Base-by-base conservation (phyloP, 2,329 filamentous ascomycete genomes). In the Diaporthe ampelina region DNA sequence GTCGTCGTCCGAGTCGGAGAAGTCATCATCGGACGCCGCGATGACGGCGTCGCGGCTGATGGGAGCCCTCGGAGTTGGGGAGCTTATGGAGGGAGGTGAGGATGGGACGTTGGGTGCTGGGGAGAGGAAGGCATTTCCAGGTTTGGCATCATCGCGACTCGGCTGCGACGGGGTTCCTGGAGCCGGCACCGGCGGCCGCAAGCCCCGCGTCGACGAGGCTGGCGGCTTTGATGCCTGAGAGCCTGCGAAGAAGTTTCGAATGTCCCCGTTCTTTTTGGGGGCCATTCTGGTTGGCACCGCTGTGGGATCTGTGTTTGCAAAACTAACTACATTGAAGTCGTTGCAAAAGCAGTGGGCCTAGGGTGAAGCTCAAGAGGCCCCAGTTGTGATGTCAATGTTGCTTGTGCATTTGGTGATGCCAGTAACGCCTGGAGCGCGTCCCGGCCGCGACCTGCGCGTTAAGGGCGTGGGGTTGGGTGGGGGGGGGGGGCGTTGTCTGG, bases 1-100 rank as follows among this genome's bases (percentile, higher is more conserved):
- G 65, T 89, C 89, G 15, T 88, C 88, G 35, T 90, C 89, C 24
- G 91, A 91, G 24, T 86, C 89, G 77, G 92, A 87, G 37, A 89
- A 89, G n/a, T 94, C 93, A 13, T 93, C 92, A 79, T 95, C 94
- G 0, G 94, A 95, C 71, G 90, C 92, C 59, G 87, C 88, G 54
- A 95, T 93, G 72, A 92, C 84, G 17, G 90, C 82, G 78, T 90
- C 85, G 81, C 90, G 85, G 74, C 86, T 84, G 65, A 83, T 77
- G 76, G 74, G 77, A 52, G 68, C 79, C 79, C 57, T 77, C 61
- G 68, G 79, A 74, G n/a, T 75, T 74, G 17, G 78, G 78, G 78
- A 43, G 74, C 59, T 43, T 52, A 77, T 76, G 65, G 77, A 76
- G 29, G 75, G 76, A 76, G 57, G 78, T 70, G 73, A 79, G 32